phyloP scores from a whole-genome alignment of 2,329 filamentous ascomycete genomes.

The Colletotrichum echinochloae region DNA sequence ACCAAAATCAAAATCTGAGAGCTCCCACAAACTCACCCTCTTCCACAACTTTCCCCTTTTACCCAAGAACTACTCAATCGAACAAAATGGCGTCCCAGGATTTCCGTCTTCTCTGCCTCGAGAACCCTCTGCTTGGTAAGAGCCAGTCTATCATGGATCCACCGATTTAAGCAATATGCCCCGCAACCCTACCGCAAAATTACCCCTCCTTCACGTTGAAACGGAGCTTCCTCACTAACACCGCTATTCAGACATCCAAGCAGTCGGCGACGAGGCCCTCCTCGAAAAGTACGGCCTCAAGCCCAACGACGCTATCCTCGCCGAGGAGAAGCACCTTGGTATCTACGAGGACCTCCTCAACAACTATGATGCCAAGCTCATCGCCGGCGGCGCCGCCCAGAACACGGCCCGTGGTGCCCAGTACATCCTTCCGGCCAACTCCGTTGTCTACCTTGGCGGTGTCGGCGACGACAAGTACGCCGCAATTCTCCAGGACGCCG shows the following conservation, averaged over 20 bases:
- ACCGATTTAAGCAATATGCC: slow-evolving; percentile 19
- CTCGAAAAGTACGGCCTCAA: slow-evolving; percentile 95
- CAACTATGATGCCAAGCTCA: slow-evolving; percentile 92
- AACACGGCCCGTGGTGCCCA: slow-evolving; percentile 97
- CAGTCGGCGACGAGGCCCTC: slow-evolving; percentile 81
- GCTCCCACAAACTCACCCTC: slow-evolving; percentile 16
- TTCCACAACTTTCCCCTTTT: slow-evolving; percentile 36
- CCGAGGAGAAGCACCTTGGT: slow-evolving; percentile 87
- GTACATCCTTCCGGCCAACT: slow-evolving; percentile 92
- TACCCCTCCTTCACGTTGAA: slow-evolving; percentile 33
- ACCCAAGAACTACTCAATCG: slow-evolving; percentile 42
- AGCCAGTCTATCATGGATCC: slow-evolving; percentile 35
- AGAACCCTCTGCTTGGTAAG: slow-evolving; percentile 96
- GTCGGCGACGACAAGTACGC: slow-evolving; percentile 97
- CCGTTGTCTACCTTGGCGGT: slow-evolving; percentile 92
- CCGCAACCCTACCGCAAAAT: slow-evolving; percentile 8
- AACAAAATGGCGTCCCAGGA: slow-evolving; percentile 81
- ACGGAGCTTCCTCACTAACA: slow-evolving; percentile 24
- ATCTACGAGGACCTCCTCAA: slow-evolving; percentile 95
- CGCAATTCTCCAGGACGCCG: slow-evolving; percentile 86
- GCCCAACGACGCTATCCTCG: slow-evolving; percentile 96
- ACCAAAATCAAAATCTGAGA: slow-evolving; percentile 45
- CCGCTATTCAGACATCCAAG: slow-evolving; percentile 82
- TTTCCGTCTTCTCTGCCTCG: slow-evolving; percentile 90
- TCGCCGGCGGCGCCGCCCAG: slow-evolving; percentile 95